A percentile compares a stretch with the other conserved stretches of the same genome.
Conservation (phyloP, 108 stramenopile species). For the Fragilaria crotonensis region DNA sequence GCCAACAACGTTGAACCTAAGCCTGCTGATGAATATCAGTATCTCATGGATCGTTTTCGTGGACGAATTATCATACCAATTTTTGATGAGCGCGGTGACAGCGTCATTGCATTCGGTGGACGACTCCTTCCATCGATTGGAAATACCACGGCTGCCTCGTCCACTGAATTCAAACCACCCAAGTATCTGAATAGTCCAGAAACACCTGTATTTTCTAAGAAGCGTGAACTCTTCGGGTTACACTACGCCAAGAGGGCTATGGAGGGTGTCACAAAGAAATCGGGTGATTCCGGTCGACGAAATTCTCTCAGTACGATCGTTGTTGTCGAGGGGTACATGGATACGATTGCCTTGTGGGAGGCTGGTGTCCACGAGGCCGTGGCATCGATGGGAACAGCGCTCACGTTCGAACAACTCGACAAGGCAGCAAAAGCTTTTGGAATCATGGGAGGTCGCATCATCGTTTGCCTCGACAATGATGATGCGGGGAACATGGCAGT, state of each 20-base stretch:
- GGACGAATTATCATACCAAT: constrained; percentile 72
- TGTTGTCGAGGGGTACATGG: constrained; percentile 94
- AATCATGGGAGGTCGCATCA: constrained; percentile 31
- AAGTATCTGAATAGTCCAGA: constrained; percentile 95
- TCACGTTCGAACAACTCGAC: constrained; percentile 67
- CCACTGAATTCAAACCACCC: constrained; percentile 27
- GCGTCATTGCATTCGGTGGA: constrained; percentile 75
- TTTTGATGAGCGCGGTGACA: constrained; percentile 49
- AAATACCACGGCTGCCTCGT: neutral
- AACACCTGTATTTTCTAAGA: constrained; percentile 79
- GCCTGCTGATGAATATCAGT: constrained; percentile 17
- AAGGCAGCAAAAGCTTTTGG: constrained; percentile 36
- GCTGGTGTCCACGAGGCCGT: constrained; percentile 71
- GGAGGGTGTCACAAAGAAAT: neutral
- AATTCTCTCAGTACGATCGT: constrained; percentile 30
- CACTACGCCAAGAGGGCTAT: constrained; percentile 36
- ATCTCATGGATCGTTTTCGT: constrained; percentile 74
- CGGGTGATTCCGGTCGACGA: neutral
- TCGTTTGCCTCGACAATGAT: constrained; percentile 87
- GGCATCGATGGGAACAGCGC: constrained; percentile 85
- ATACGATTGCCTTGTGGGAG: constrained; percentile 81
- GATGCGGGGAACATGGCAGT: constrained; percentile 76
- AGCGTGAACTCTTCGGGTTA: constrained; percentile 69
- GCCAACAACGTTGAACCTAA: neutral
- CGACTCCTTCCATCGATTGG: constrained; percentile 27